These are phyloP conservation scores for Cicer bijugum DNA, from an alignment of 306 rosid species.

Conservation along the genomic window DNA sequence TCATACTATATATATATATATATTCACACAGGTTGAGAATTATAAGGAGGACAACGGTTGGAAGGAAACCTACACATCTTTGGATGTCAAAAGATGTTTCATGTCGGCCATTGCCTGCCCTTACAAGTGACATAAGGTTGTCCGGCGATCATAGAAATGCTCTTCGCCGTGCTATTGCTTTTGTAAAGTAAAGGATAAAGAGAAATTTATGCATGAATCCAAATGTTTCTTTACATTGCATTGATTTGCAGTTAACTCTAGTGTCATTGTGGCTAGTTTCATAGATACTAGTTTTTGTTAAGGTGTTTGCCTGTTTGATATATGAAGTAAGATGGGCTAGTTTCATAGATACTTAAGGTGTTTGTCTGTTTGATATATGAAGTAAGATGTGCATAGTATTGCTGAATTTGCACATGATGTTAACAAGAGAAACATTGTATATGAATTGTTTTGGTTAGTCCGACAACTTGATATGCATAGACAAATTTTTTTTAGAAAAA, in stretches of 20 bases:
- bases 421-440: no score
- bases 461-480: no score
- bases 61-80: slow-evolving; percentile 49
- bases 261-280: background rate
- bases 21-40: slow-evolving; percentile 64
- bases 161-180: background rate
- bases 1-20: background rate
- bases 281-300: background rate
- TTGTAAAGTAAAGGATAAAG: slow-evolving; percentile 20
- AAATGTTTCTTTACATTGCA: slow-evolving; percentile 1
- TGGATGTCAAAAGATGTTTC: slow-evolving; percentile 63
- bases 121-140: slow-evolving; percentile 24
- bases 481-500: no score
- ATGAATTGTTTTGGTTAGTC: no score
- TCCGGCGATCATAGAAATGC: slow-evolving; percentile 12
- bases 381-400: background rate
- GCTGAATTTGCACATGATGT: background rate
- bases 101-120: slow-evolving; percentile 55
- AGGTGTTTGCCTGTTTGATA: background rate
- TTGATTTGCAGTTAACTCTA: background rate
- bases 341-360: background rate
- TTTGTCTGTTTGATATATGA: background rate
- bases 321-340: background rate
- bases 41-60: slow-evolving; percentile 74
- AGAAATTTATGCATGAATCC: slow-evolving; percentile 12